A percentile compares a stretch with the other conserved stretches of the same genome.
Conservation (phyloP, 2,329 filamentous ascomycete genomes). For the Penicillium oxalicum region DNA sequence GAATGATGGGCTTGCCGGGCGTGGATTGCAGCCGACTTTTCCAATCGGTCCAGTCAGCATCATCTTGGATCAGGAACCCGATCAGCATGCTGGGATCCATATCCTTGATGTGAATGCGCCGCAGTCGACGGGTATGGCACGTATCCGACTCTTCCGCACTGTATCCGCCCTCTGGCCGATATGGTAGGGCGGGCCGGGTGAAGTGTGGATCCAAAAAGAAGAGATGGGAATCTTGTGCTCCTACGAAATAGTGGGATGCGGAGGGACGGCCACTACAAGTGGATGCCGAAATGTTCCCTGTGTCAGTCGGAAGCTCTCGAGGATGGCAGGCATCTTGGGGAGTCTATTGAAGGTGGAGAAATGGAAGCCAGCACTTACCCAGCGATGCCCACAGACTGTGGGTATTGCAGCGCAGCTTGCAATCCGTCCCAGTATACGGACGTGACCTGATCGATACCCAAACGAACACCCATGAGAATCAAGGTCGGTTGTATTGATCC, state of each 20-base stretch:
- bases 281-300: background rate
- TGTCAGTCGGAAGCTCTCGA: too few relatives aligned
- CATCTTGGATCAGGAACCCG: slow-evolving; percentile 77
- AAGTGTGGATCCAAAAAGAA: slow-evolving; percentile 95
- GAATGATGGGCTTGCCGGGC: slow-evolving; percentile 78
- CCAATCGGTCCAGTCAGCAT: slow-evolving; percentile 81
- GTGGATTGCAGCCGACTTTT: slow-evolving; percentile 67
- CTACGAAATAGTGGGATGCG: slow-evolving; percentile 75
- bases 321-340: too few relatives aligned
- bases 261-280: slow-evolving; percentile 73
- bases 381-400: slow-evolving; percentile 92
- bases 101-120: slow-evolving; percentile 76
- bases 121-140: slow-evolving; percentile 80
- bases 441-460: slow-evolving; percentile 92
- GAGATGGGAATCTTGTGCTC: slow-evolving; percentile 67
- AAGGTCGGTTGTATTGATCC: slow-evolving; percentile 72
- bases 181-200: slow-evolving; percentile 69
- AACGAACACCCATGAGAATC: slow-evolving; percentile 77
- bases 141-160: slow-evolving; percentile 68
- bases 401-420: slow-evolving; percentile 74
- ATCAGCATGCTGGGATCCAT: slow-evolving; percentile 99
- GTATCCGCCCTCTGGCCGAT: slow-evolving; percentile 48
- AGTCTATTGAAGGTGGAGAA: background rate
- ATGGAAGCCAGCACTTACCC: slow-evolving; percentile 52
- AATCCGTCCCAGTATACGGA: slow-evolving; percentile 94